A percentile compares a stretch with the other conserved stretches of the same genome.
These are phyloP conservation scores for Penicillium sp. DNA, from an alignment of 2,329 filamentous ascomycete genomes.

Conservation along the genomic window DNA sequence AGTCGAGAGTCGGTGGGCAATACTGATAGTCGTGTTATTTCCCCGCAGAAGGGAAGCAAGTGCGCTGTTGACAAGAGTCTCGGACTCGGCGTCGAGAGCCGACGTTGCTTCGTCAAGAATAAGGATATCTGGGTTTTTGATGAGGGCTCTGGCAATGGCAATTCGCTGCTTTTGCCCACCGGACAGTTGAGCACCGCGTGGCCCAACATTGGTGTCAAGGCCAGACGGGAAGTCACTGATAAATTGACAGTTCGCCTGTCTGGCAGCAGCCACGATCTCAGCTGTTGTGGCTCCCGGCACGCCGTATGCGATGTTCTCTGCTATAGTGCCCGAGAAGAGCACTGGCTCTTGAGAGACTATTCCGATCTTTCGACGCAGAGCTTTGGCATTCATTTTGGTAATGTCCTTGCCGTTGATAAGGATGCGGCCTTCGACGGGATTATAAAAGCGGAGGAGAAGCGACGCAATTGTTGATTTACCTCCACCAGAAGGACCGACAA, in stretches of 20 bases:
- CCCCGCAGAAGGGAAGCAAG: constrained; percentile 75
- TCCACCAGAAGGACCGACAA: constrained; percentile 92
- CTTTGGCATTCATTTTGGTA: constrained; percentile 84
- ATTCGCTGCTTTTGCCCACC: constrained; percentile 98
- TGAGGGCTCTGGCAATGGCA: constrained; percentile 87
- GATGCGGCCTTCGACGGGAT: constrained; percentile 71
- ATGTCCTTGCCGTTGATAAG: constrained; percentile 82
- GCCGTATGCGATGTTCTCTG: constrained; percentile 87
- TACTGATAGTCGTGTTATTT: constrained; percentile 94
- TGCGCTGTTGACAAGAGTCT: constrained; percentile 92
- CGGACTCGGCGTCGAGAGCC: constrained; percentile 91
- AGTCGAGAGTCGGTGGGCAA: constrained; percentile 90
- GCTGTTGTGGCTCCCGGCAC: constrained; percentile 70
- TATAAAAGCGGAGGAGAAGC: constrained; percentile 88
- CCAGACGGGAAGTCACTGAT: constrained; percentile 96
- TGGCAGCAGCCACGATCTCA: constrained; percentile 81
- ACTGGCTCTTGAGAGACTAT: constrained; percentile 96
- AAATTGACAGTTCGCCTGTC: constrained; percentile 92
- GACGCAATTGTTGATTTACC: constrained; percentile 95
- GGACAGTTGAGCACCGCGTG: constrained; percentile 86
- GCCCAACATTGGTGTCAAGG: constrained; percentile 88
- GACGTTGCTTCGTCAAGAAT: constrained; percentile 97
- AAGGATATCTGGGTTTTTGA: constrained; percentile 94
- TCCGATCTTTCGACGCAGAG: constrained; percentile 84
- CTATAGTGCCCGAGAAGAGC: constrained; percentile 74